Evolutionary conservation across 306 rosid species (phyloP).

Genomic region (Mimosa bimucronata): DNA sequence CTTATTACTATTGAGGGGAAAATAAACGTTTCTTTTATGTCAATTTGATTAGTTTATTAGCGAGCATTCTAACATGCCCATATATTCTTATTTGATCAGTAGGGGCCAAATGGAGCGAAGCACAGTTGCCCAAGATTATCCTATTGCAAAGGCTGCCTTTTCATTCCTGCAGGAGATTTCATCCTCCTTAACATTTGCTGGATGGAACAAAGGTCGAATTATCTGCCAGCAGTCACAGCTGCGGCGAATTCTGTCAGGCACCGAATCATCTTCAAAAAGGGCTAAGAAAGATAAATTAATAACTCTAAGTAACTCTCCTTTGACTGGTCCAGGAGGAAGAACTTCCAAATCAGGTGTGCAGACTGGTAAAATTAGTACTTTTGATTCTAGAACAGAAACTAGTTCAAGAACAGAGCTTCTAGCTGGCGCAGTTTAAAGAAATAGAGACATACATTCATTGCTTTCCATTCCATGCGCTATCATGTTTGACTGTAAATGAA

Average conservation of each 20-base stretch:
- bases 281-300: conserved; percentile 51
- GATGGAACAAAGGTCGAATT: conserved; percentile 92
- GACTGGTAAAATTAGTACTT: conserved; percentile 49
- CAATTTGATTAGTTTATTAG: conserved; percentile 3
- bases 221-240: conserved; percentile 84
- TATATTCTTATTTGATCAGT: conserved; percentile 58
- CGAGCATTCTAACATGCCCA: conserved; percentile 34
- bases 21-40: not conserved
- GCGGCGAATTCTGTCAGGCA: conserved; percentile 61
- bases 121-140: conserved; percentile 57
- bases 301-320: conserved; percentile 57
- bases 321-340: conserved; percentile 50
- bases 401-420: conserved; percentile 71
- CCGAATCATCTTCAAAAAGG: conserved; percentile 57
- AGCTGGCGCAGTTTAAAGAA: conserved; percentile 61
- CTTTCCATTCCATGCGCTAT: conserved; percentile 39
- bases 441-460: conserved; percentile 39
- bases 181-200: conserved; percentile 64
- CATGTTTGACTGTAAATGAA: conserved; percentile 43
- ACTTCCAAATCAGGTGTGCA: conserved; percentile 51
- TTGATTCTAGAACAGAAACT: conserved; percentile 54
- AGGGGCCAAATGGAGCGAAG: conserved; percentile 78
- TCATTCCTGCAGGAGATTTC: conserved; percentile 74
- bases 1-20: not conserved
- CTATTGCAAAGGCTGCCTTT: conserved; percentile 74